Evolutionary conservation across 352 stramenopile genomes (phyloP).

Genomic region (Phytophthora tentaculata): DNA sequence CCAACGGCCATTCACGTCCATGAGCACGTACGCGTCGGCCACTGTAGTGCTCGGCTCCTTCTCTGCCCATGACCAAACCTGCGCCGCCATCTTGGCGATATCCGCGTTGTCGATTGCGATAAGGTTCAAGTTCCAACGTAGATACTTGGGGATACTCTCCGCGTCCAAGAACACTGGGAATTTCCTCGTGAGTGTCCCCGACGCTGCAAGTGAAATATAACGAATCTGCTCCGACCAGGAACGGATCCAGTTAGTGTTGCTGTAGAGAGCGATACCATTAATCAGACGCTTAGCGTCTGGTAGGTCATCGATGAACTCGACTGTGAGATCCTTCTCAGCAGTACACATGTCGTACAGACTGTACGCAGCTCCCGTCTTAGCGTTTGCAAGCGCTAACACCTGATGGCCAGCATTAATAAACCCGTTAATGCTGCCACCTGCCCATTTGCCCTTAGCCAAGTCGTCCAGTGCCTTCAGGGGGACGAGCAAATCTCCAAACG

Average conservation of each 20-base stretch:
- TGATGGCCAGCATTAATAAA: constrained; percentile 53
- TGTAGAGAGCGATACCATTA: constrained; percentile 58
- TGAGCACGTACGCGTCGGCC: constrained; percentile 35
- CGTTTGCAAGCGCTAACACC: constrained; percentile 52
- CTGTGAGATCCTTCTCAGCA: constrained; percentile 38
- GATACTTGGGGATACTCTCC: constrained; percentile 52
- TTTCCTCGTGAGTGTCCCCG: constrained; percentile 28
- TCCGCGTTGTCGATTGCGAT: constrained; percentile 55
- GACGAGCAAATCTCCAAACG: constrained; percentile 58
- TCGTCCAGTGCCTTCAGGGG: constrained; percentile 44
- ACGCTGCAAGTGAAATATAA: constrained; percentile 52
- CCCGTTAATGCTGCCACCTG: constrained; percentile 43
- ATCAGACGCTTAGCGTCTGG: constrained; percentile 45
- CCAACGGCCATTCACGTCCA: constrained; percentile 51
- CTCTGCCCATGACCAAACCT: constrained; percentile 63
- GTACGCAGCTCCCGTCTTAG: constrained; percentile 43
- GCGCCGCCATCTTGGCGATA: constrained; percentile 57
- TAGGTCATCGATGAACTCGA: constrained; percentile 49
- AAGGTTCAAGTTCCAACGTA: constrained; percentile 69
- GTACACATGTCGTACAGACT: constrained; percentile 49
- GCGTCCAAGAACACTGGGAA: constrained; percentile 44
- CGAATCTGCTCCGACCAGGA: constrained; percentile 57
- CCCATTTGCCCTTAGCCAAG: constrained; percentile 40
- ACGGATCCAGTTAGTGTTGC: constrained; percentile 50
- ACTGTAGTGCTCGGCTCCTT: constrained; percentile 48